Conservation (phyloP, 495 filamentous ascomycete genomes). For the Immersiella caudata region DNA sequence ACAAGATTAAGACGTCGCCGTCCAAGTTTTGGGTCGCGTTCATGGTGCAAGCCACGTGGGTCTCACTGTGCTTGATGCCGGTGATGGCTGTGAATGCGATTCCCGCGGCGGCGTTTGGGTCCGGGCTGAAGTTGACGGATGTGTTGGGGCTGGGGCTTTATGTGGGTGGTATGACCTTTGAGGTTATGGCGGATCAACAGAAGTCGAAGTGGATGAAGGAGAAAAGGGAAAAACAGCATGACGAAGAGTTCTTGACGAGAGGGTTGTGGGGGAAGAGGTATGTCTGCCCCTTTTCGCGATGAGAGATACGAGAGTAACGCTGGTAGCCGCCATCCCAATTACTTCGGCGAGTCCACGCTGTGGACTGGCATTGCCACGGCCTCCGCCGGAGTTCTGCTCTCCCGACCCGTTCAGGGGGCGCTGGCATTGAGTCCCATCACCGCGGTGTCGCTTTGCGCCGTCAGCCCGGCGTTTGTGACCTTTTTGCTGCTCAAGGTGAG, state of each 20-base stretch:
- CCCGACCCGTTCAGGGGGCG: slow-evolving; percentile 46
- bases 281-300: slow-evolving; percentile 5
- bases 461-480: slow-evolving; percentile 64
- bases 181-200: slow-evolving; percentile 62
- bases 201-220: slow-evolving; percentile 59
- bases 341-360: slow-evolving; percentile 66
- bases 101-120: slow-evolving; percentile 50
- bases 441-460: slow-evolving; percentile 51
- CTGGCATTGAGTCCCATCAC: slow-evolving; percentile 52
- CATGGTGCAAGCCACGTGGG: slow-evolving; percentile 63
- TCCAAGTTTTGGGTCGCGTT: slow-evolving; percentile 58
- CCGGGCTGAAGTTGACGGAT: slow-evolving; percentile 48
- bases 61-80: slow-evolving; percentile 63
- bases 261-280: slow-evolving; percentile 59
- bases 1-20: slow-evolving; percentile 57
- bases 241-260: slow-evolving; percentile 61
- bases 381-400: slow-evolving; percentile 53
- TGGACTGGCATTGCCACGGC: slow-evolving; percentile 64
- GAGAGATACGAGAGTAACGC: neutral
- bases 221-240: slow-evolving; percentile 61
- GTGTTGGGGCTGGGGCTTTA: slow-evolving; percentile 58
- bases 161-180: slow-evolving; percentile 58
- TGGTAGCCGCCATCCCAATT: slow-evolving; percentile 63
- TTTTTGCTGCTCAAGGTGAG: slow-evolving; percentile 63
- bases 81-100: slow-evolving; percentile 61